These are phyloP conservation scores for Yamadazyma triangularis DNA, from an alignment of 1,139 yeast species.

Conservation along the genomic window DNA sequence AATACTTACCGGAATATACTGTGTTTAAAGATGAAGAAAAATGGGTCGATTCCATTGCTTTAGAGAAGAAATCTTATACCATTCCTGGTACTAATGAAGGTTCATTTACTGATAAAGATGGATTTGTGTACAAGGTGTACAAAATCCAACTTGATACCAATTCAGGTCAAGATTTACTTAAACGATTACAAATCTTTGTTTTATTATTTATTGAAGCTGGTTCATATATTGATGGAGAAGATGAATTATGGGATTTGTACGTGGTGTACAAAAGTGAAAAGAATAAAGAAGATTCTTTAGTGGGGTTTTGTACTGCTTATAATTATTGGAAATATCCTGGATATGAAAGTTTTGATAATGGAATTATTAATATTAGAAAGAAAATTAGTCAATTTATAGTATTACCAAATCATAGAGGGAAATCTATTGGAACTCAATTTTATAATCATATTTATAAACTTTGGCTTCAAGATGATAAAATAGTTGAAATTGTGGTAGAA, in stretches of 20 bases:
- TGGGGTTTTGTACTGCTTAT: constrained; percentile 83
- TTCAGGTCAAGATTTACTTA: constrained; percentile 51
- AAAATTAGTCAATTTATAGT: constrained; percentile 86
- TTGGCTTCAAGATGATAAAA: constrained; percentile 51
- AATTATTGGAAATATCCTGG: constrained; percentile 77
- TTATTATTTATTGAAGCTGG: constrained; percentile 92
- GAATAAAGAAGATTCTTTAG: constrained; percentile 35
- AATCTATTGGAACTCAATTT: constrained; percentile 64
- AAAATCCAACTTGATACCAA: constrained; percentile 36
- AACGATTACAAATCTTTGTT: constrained; percentile 73
- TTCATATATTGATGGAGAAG: constrained; percentile 73
- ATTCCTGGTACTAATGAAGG: constrained; percentile 48
- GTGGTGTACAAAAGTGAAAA: constrained; percentile 43
- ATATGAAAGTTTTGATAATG: constrained; percentile 50
- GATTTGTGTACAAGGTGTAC: constrained; percentile 31
- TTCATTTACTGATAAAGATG: constrained; percentile 26
- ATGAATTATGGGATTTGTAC: constrained; percentile 68
- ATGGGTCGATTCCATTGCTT: constrained; percentile 58
- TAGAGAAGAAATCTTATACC: constrained; percentile 39
- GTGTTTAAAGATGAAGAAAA: constrained; percentile 56
- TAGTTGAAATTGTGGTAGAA: constrained; percentile 83
- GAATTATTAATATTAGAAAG: constrained; percentile 45
- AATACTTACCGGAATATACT: constrained; percentile 59
- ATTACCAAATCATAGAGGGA: constrained; percentile 74
- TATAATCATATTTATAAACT: constrained; percentile 51